Conservation (phyloP, 345 rosid genomes). For the Camelina sativa region DNA sequence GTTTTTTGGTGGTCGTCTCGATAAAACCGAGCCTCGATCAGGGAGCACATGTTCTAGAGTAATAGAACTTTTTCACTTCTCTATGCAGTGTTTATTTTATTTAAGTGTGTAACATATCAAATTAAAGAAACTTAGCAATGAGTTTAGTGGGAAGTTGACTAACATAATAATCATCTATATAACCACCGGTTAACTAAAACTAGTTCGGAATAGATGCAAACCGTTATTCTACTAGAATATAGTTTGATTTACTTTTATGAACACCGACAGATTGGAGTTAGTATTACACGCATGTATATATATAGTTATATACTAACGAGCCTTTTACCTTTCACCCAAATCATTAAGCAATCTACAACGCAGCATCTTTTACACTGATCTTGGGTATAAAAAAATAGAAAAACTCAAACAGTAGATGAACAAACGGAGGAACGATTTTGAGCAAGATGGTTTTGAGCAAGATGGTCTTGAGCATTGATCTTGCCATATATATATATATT, state of each 20-base stretch:
- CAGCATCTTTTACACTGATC: too few relatives aligned
- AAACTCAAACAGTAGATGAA: too few relatives aligned
- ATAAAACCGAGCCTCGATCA: slow-evolving; percentile 27
- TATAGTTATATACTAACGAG: background rate
- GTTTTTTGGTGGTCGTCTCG: slow-evolving; percentile 35
- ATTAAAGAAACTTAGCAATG: background rate
- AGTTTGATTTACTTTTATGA: background rate
- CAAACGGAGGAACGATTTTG: too few relatives aligned
- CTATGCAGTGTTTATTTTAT: too few relatives aligned
- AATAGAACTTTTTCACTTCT: too few relatives aligned
- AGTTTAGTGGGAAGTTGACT: background rate
- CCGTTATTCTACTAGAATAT: background rate
- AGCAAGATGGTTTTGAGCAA: too few relatives aligned
- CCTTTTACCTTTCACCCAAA: background rate
- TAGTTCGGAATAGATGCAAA: background rate
- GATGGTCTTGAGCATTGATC: too few relatives aligned
- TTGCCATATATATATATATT: too few relatives aligned
- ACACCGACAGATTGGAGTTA: slow-evolving; percentile 1
- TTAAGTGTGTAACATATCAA: background rate
- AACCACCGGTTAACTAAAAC: background rate
- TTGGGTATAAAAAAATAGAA: too few relatives aligned
- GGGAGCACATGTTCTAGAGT: slow-evolving; percentile 31
- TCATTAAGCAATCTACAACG: background rate
- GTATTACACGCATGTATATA: background rate
- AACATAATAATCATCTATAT: background rate